phyloP scores from a whole-genome alignment of 208 protist genomes.

The Trypanosoma cruzi region DNA sequence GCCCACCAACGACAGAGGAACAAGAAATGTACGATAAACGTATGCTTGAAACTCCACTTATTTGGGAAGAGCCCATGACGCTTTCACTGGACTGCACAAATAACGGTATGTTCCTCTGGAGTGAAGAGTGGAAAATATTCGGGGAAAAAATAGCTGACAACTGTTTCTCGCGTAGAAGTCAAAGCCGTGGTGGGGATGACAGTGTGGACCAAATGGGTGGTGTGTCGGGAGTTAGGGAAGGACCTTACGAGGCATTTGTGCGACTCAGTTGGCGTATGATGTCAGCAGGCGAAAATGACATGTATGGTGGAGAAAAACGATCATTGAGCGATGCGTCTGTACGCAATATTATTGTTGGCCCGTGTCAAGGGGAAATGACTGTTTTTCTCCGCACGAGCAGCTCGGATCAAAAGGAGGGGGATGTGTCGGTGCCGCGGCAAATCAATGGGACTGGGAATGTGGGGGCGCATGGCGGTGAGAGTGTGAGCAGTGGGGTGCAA shows the following conservation, averaged over 20 bases:
- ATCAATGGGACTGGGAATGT: background rate
- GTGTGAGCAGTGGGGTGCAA: conserved; percentile 10
- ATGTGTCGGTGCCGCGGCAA: background rate
- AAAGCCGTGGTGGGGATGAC: background rate
- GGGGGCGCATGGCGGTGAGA: background rate
- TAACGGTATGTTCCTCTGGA: conserved; percentile 68
- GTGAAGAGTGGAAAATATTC: conserved; percentile 67
- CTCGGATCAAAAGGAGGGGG: background rate
- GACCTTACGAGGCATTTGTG: conserved; percentile 28
- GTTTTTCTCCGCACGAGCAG: conserved; percentile 8
- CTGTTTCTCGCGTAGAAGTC: conserved; percentile 22
- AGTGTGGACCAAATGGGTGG: background rate
- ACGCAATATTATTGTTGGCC: background rate
- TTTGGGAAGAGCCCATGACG: conserved; percentile 76
- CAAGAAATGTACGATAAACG: conserved; percentile 49
- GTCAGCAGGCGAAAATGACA: background rate
- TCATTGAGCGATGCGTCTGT: background rate
- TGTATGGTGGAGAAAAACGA: background rate
- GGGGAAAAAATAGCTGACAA: conserved; percentile 35
- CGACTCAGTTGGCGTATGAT: conserved; percentile 24
- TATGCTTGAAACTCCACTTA: conserved; percentile 76
- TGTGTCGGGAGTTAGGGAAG: background rate
- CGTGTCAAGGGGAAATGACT: conserved; percentile 1
- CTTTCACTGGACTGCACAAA: conserved; percentile 66
- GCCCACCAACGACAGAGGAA: conserved; percentile 37